A percentile compares a stretch with the other conserved stretches of the same genome.
Evolutionary conservation across 208 protist species (phyloP).

Genomic region (Leishmania turanica): DNA sequence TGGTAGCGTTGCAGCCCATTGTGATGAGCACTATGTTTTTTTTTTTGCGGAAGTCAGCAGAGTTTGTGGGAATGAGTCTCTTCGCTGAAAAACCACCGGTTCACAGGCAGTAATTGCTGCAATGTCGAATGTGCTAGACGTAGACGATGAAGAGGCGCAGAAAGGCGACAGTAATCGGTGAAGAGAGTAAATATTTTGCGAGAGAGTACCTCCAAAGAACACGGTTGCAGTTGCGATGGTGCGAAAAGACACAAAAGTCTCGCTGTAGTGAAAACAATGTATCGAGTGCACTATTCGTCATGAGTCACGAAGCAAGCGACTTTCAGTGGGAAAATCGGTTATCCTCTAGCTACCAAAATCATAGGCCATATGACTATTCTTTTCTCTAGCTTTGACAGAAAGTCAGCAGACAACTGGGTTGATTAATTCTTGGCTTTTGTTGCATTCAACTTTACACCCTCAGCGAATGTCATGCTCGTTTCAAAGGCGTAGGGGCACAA

Average conservation of each 20-base stretch:
- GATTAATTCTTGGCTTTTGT: background rate
- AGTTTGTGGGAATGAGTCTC: background rate
- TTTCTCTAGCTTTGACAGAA: background rate
- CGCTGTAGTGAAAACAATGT: background rate
- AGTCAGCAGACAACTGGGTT: background rate
- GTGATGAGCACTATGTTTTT: background rate
- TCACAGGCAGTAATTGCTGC: background rate
- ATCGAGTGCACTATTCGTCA: background rate
- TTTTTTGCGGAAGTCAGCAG: too few species aligned
- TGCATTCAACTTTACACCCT: background rate
- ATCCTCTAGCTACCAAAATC: too few species aligned
- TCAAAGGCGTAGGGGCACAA: background rate
- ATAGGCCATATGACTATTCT: background rate
- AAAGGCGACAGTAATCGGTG: background rate
- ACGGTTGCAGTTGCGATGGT: background rate
- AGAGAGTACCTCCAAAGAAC: background rate
- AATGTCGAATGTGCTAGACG: background rate
- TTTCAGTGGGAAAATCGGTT: background rate
- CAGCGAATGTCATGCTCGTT: background rate
- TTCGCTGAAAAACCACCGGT: background rate
- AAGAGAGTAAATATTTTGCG: background rate
- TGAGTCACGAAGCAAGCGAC: too few species aligned
- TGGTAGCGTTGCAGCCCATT: background rate
- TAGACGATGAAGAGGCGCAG: background rate
- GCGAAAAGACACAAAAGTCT: background rate